These are phyloP conservation scores for Dothideomycetidae sp. DNA, from an alignment of 2,329 filamentous ascomycete genomes.

Conservation along the genomic window DNA sequence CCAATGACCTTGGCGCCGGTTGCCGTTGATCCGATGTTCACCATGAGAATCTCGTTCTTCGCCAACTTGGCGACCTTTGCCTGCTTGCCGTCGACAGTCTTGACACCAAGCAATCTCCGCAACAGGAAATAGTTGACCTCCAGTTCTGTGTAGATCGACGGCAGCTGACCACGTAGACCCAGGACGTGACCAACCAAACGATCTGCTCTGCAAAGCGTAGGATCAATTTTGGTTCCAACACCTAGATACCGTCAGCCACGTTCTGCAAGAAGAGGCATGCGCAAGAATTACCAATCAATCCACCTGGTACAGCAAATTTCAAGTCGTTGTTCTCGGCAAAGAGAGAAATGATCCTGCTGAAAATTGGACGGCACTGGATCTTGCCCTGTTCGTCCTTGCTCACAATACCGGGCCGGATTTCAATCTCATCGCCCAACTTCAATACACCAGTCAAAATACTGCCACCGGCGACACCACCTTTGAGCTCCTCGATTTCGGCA, in stretches of 20 bases:
- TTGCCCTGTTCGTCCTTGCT: slow-evolving; percentile 86
- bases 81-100: slow-evolving; percentile 96
- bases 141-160: slow-evolving; percentile 94
- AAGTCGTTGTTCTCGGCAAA: slow-evolving; percentile 98
- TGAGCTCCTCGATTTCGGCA: slow-evolving; percentile 94
- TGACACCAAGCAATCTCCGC: slow-evolving; percentile 84
- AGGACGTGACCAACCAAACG: slow-evolving; percentile 97
- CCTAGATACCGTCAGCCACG: slow-evolving; percentile 26
- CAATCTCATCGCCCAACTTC: slow-evolving; percentile 94
- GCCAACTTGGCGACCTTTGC: slow-evolving; percentile 96
- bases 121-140: slow-evolving; percentile 99
- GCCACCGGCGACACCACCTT: slow-evolving; percentile 96
- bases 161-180: slow-evolving; percentile 81
- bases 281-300: slow-evolving; percentile 53
- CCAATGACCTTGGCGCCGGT: slow-evolving; percentile 94
- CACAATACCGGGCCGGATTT: slow-evolving; percentile 97
- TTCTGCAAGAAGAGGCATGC: background rate
- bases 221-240: slow-evolving; percentile 95
- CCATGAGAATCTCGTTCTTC: slow-evolving; percentile 99
- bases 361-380: slow-evolving; percentile 94
- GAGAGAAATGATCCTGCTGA: slow-evolving; percentile 83
- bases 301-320: slow-evolving; percentile 95
- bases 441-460: slow-evolving; percentile 92
- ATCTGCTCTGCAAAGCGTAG: slow-evolving; percentile 95
- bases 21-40: slow-evolving; percentile 96